Evolutionary conservation across 208 protist species (phyloP).

Genomic region (Acanthamoeba royreba): DNA sequence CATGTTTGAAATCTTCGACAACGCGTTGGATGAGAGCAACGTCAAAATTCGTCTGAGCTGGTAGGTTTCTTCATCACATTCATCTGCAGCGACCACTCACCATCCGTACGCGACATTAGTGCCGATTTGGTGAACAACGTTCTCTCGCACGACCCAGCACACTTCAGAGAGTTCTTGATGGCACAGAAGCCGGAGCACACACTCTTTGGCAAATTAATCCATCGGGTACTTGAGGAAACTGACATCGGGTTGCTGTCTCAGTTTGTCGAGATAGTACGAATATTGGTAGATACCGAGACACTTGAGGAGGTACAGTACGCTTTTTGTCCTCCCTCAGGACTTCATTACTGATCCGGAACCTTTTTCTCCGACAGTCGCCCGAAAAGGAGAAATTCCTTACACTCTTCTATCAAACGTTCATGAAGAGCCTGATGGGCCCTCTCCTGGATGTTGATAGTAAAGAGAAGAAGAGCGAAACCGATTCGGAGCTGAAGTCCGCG

Average conservation of each 20-base stretch:
- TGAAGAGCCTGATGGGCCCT: slow-evolving; percentile 31
- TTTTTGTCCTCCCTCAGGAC: not conserved
- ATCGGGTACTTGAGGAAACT: slow-evolving; percentile 39
- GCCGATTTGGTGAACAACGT: slow-evolving; percentile 56
- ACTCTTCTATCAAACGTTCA: slow-evolving; percentile 60
- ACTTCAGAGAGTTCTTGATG: not conserved
- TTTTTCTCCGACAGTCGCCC: not conserved
- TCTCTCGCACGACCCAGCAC: slow-evolving; percentile 3
- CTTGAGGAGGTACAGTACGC: not conserved
- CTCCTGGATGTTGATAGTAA: not conserved
- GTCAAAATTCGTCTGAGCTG: not conserved
- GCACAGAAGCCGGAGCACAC: slow-evolving; percentile 28
- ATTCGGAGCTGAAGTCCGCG: not conserved
- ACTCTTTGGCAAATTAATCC: slow-evolving; percentile 26
- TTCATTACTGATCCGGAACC: too few relatives aligned
- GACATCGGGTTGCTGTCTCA: not conserved
- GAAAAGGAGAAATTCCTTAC: slow-evolving; percentile 59
- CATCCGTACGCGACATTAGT: not conserved
- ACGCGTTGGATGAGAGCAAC: not conserved
- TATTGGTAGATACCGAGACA: slow-evolving; percentile 28
- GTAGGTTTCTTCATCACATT: too few relatives aligned
- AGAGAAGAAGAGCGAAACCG: not conserved
- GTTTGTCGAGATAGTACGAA: not conserved
- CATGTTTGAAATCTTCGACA: slow-evolving; percentile 35
- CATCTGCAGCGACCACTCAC: not conserved